Base-by-base conservation (phyloP, 176 grass and related monocot genomes). In the Avena eriantha region DNA sequence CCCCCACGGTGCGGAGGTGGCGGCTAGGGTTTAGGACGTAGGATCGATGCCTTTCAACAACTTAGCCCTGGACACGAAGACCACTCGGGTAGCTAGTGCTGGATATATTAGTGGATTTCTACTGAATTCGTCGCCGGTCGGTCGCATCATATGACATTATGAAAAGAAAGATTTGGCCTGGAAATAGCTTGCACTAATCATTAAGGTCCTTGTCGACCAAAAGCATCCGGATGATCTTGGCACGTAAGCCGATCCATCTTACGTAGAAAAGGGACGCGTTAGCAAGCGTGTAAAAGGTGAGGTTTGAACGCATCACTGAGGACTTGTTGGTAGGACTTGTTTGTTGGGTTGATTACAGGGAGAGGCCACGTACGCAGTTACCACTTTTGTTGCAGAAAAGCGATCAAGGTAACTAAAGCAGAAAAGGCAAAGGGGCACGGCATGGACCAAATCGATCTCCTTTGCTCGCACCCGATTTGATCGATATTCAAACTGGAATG, bases 401-500 rank as follows among this genome's bases (percentile, higher is more conserved):
- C 64, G 47, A n/a, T 15, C 22, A 16, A 34, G 11, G 24, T 41
- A 41, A 41, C 7, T 69, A 82, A 82, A 82, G 80, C 24, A 68
- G 24, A 53, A 81, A 81, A 68, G 61, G 23, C 39, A 41, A 41
- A 41, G 34, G 24, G 46, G 59, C 39, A 8, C 26, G 18, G 46
- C 23, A 67, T 67, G 80, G 63, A 69, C 61, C 79, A 51, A 80
- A 26, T 61, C 77, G 14, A 14, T 43, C 77, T 21, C 24, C 79
- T 80, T 64, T 80, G 34, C 43, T n/a, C 4, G 3, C 45, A 17
- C 3, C 7, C 47, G 24, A 54, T 54, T 50, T 23, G 15, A 24
- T 29, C 22, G 7, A 41, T 41, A 15, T 50, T 76, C 47, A 35
- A 76, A 76, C 47, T 61, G 23, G 31, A 74, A 33, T 41, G 39